Evolutionary conservation across 495 filamentous ascomycete genomes (phyloP).

Genomic region (Xylaria acuta): DNA sequence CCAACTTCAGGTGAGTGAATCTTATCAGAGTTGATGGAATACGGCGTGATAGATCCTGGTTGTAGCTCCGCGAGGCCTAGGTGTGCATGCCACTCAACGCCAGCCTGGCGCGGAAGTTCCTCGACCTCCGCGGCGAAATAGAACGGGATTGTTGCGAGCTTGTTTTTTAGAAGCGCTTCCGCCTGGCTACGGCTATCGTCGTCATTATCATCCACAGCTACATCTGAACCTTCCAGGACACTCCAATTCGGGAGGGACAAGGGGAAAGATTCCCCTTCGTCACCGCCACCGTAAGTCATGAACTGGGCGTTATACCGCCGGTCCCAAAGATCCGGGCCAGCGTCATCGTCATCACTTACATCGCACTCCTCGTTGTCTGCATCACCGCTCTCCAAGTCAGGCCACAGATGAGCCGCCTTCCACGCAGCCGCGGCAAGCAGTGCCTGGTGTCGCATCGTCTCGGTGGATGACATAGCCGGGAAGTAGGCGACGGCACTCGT

Average conservation of each 20-base stretch:
- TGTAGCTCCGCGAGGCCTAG: constrained; percentile 36
- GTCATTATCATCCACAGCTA: constrained; percentile 16
- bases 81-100: constrained; percentile 75
- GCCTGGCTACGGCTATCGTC: not conserved
- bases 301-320: constrained; percentile 59
- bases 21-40: constrained; percentile 4
- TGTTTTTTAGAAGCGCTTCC: not conserved
- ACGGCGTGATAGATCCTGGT: constrained; percentile 29
- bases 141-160: constrained; percentile 53
- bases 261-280: constrained; percentile 23
- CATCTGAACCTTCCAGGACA: constrained; percentile 38
- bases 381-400: constrained; percentile 11
- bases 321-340: constrained; percentile 76
- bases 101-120: constrained; percentile 68
- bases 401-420: constrained; percentile 43
- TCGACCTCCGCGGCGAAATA: constrained; percentile 76
- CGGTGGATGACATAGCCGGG: constrained; percentile 37
- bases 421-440: constrained; percentile 42
- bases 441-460: constrained; percentile 29
- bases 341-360: constrained; percentile 46
- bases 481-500: constrained; percentile 76
- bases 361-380: constrained; percentile 37
- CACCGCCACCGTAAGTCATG: constrained; percentile 37
- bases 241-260: constrained; percentile 45
- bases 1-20: not conserved